Evolutionary conservation across 164 flowering plant genomes (phyloP).

Genomic region (Cinnamomum micranthum): DNA sequence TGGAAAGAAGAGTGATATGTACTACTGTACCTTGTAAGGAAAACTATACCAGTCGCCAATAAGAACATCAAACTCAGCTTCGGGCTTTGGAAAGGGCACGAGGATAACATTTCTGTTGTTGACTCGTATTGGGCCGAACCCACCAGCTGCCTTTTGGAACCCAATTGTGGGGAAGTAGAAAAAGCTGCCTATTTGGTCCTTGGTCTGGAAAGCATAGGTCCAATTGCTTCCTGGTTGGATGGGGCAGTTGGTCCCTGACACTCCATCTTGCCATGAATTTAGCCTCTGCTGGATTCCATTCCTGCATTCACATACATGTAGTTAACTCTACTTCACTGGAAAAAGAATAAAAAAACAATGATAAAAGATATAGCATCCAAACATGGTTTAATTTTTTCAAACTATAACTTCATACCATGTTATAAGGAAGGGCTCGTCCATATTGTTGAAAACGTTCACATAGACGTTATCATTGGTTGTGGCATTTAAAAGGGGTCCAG

Average conservation of each 20-base stretch:
- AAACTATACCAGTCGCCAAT: conserved; percentile 59
- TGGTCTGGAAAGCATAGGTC: conserved; percentile 59
- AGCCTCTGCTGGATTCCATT: conserved; percentile 67
- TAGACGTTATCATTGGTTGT: conserved; percentile 54
- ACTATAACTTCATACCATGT: conserved; percentile 43
- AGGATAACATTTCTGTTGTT: conserved; percentile 52
- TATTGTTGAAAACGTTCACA: conserved; percentile 55
- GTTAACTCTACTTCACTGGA: too few relatives aligned
- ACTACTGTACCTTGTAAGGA: conserved; percentile 27
- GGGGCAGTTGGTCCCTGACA: conserved; percentile 72
- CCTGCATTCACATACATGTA: conserved; percentile 29
- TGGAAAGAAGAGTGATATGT: neutral
- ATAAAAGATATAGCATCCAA: neutral
- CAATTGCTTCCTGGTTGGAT: conserved; percentile 60
- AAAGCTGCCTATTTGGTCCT: conserved; percentile 74
- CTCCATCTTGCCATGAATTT: conserved; percentile 88
- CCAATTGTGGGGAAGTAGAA: conserved; percentile 61
- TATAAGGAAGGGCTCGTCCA: conserved; percentile 60
- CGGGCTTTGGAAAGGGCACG: conserved; percentile 60
- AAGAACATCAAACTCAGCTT: conserved; percentile 58
- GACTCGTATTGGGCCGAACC: conserved; percentile 64
- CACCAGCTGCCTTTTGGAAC: conserved; percentile 67
- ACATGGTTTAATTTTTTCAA: neutral
- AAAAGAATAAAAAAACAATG: neutral
- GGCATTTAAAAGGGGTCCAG: conserved; percentile 64